Evolutionary conservation across 495 filamentous ascomycete species (phyloP), one percentile per base, ranked within the genome.

Genomic region (Terfezia boudieri): DNA sequence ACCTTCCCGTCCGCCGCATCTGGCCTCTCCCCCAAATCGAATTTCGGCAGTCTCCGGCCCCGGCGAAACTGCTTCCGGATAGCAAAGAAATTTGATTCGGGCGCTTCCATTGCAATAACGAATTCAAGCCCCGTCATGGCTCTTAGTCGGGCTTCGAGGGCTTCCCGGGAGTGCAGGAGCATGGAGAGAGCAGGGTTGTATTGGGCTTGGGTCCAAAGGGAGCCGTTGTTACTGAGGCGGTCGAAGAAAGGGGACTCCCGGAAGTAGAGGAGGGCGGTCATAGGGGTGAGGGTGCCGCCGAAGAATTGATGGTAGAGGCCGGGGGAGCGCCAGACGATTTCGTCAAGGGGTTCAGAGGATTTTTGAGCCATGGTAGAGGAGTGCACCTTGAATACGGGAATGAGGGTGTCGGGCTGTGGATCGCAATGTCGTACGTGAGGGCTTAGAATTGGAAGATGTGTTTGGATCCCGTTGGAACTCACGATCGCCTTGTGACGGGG

Each of bases 241-340:
- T 98, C 90, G 67, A 84, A 96, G 72, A 94, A 98, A 0, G 86
- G 85, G 2, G 86, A 94, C 58, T 82, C 69, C 51, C 79, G 76
- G 65, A 98, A 95, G 67, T 98, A 98, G 68, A 80, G 41, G 14
- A 46, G 41, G 8, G 86, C 51, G 92, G 81, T 35, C 95, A 80
- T 72, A 49, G 37, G 55, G 20, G 23, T 49, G 49, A 22, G 32
- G 56, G 9, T 37, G 17, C 20, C 23, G 20, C 7, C 36, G 4
- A 0, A 17, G 36, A 46, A 17, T 41, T 7, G 10, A n/a, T 35
- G 14, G 17, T 50, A 46, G 11, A 7, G 22, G 20, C n/a, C 37
- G 6, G 37, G 17, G 17, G 32, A 22, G 26, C 58, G 62, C 62
- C 62, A 64, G 36, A 64, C 51, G 8, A 61, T 64, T 38, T 64